Percentiles rank a stretch among this genome's conserved stretches.
Conservation (phyloP, 1,284 basidiomycete species). For the Kwoniella shivajii region DNA sequence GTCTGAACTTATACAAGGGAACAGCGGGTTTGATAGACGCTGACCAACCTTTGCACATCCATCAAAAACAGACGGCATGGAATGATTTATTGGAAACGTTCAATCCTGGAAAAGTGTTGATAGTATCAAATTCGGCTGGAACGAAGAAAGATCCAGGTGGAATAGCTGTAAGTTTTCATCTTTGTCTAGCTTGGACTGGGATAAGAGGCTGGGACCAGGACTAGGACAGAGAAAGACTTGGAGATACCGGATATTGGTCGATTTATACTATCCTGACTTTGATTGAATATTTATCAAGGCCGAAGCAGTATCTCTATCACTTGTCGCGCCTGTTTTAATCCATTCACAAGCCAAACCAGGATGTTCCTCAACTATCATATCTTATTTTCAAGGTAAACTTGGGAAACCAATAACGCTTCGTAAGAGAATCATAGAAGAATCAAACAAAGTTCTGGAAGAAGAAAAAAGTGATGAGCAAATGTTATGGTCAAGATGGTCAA, state of each 20-base stretch:
- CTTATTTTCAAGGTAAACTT: constrained; percentile 59
- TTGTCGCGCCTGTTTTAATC: constrained; percentile 78
- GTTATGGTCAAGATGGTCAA: constrained; percentile 30
- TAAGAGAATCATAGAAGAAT: constrained; percentile 5
- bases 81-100: constrained; percentile 70
- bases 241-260: too few species aligned
- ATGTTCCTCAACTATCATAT: constrained; percentile 68
- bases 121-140: constrained; percentile 94
- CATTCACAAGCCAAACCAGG: constrained; percentile 77
- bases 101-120: constrained; percentile 75
- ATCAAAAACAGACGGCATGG: constrained; percentile 72
- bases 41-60: too few species aligned
- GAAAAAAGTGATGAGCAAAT: constrained; percentile 33
- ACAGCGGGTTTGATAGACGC: constrained; percentile 11
- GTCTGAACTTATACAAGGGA: not conserved
- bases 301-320: constrained; percentile 76
- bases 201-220: too few species aligned
- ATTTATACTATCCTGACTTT: too few species aligned
- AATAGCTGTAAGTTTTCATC: constrained; percentile 65
- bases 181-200: too few species aligned
- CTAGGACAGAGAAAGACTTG: too few species aligned
- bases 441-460: constrained; percentile 14
- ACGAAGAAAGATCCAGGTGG: constrained; percentile 74
- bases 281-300: constrained; percentile 61
- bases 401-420: constrained; percentile 27